phyloP scores from a whole-genome alignment of 768 basidiomycete species.

The Dacryopinax primogenitus region DNA sequence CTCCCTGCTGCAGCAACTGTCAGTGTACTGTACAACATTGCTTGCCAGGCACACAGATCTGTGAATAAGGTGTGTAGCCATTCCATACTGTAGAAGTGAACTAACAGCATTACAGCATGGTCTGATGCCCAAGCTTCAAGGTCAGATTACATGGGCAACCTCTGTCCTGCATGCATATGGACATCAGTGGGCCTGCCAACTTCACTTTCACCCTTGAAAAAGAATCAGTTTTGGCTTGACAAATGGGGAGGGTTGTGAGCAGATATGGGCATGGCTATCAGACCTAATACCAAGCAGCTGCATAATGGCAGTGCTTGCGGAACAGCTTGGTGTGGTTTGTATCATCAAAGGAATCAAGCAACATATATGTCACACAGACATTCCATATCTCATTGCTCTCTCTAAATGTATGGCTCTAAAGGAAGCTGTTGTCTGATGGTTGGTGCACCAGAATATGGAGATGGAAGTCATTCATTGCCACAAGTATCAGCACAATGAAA shows the following conservation, averaged over 20 bases:
- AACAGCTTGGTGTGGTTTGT: too few relatives aligned
- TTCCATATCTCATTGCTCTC: too few relatives aligned
- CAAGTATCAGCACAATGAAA: too few relatives aligned
- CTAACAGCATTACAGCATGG: not conserved
- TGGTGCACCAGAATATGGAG: too few relatives aligned
- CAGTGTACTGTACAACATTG: slow-evolving; percentile 27
- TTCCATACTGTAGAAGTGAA: not conserved
- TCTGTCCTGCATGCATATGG: slow-evolving; percentile 12
- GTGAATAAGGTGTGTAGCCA: not conserved
- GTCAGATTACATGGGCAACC: not conserved
- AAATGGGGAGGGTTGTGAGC: slow-evolving; percentile 15
- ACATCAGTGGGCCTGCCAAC: slow-evolving; percentile 12
- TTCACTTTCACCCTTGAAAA: slow-evolving; percentile 8
- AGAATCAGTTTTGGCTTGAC: not conserved
- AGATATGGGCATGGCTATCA: too few relatives aligned
- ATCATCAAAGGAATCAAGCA: too few relatives aligned
- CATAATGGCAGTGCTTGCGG: too few relatives aligned
- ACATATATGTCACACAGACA: too few relatives aligned
- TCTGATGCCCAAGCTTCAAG: not conserved
- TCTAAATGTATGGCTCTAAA: too few relatives aligned
- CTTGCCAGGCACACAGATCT: slow-evolving; percentile 28
- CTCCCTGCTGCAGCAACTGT: slow-evolving; percentile 22
- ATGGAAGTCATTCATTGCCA: too few relatives aligned
- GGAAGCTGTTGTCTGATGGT: too few relatives aligned
- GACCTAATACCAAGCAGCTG: too few relatives aligned